Evolutionary conservation across 2,329 filamentous ascomycete species (phyloP), one percentile per base, ranked within the genome.

Genomic region (Eutypella sp.): DNA sequence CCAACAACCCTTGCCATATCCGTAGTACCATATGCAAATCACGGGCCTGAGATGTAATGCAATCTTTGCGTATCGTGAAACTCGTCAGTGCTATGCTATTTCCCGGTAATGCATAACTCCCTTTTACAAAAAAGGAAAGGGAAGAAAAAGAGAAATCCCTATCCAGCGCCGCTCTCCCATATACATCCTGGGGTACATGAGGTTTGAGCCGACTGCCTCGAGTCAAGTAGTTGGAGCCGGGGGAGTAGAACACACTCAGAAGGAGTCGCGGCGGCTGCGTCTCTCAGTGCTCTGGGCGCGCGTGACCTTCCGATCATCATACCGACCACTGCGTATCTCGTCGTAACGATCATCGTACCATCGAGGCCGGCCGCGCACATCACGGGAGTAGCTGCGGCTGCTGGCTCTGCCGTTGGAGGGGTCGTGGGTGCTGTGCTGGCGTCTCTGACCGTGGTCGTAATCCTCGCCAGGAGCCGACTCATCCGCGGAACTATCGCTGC

Each of bases 191-290:
- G n/a, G n/a, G n/a, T n/a, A n/a, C n/a, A n/a, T n/a, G n/a, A n/a
- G n/a, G n/a, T n/a, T n/a, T n/a, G n/a, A n/a, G n/a, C n/a, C n/a
- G n/a, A n/a, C n/a, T n/a, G n/a, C n/a, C n/a, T n/a, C n/a, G n/a
- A n/a, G n/a, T n/a, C n/a, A n/a, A n/a, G 25, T 29, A 13, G 25
- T 29, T 7, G 25, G 34, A 24, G 16, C 7, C 16, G 41, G 16
- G n/a, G n/a, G n/a, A n/a, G n/a, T n/a, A n/a, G n/a, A n/a, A n/a
- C n/a, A n/a, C n/a, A n/a, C 36, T 24, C 48, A 57, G 36, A 47
- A 59, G 3, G 59, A 62, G 27, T 62, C 61, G 19, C 56, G 55
- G 33, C 60, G 57, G 9, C 51, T 44, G 40, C 58, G 50, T 15
- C 56, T 37, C 15, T 49, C 45, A 18, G 45, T 39, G 18, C 41